phyloP scores from a whole-genome alignment of 768 basidiomycete genomes.

The Lepiota venenata region DNA sequence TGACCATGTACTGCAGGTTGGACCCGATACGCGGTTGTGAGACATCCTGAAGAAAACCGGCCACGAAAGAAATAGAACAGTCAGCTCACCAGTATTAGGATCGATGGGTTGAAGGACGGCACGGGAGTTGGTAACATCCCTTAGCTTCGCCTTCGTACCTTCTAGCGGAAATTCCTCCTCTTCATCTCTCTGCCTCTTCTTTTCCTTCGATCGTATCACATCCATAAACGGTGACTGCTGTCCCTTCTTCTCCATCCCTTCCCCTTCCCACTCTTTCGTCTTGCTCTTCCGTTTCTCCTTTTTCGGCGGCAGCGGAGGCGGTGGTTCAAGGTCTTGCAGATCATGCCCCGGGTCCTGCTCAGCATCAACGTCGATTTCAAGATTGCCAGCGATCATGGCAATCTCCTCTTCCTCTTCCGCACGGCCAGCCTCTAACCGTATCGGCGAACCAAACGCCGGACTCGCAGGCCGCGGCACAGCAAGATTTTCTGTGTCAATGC shows the following conservation, averaged over 20 bases:
- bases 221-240: constrained; percentile 7
- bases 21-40: constrained; percentile 17
- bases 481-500: constrained; percentile 34
- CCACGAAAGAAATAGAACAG: constrained; percentile 1
- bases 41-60: constrained; percentile 15
- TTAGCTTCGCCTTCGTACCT: constrained; percentile 46
- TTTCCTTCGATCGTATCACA: constrained; percentile 16
- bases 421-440: constrained; percentile 49
- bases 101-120: constrained; percentile 41
- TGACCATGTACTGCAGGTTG: constrained; percentile 10
- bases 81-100: constrained; percentile 32
- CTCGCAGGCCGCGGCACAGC: constrained; percentile 56
- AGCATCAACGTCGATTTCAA: constrained; percentile 30
- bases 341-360: constrained; percentile 30
- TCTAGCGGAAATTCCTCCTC: constrained; percentile 30
- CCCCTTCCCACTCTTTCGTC: constrained; percentile 33
- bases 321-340: not conserved
- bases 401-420: constrained; percentile 57
- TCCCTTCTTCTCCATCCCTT: constrained; percentile 22
- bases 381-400: constrained; percentile 29
- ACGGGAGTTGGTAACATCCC: constrained; percentile 64
- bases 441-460: constrained; percentile 66
- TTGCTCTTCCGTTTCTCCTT: constrained; percentile 50
- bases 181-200: constrained; percentile 22
- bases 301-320: constrained; percentile 19